These are phyloP conservation scores for Aristolochia fimbriata DNA, from an alignment of 164 flowering plant species.

Conservation along the genomic window DNA sequence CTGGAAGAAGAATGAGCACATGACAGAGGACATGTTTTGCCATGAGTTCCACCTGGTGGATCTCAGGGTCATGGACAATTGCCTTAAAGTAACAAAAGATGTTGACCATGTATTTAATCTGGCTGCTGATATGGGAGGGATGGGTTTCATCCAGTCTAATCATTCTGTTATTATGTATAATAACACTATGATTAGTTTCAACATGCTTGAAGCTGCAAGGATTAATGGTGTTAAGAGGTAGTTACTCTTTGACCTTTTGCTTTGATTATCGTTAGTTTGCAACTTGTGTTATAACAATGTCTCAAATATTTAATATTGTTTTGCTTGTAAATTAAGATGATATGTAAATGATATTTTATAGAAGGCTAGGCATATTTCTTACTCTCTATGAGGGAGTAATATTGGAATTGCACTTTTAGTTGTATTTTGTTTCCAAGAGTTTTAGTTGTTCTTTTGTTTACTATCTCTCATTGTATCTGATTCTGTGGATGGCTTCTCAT, in stretches of 20 bases:
- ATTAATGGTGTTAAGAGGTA: conserved; percentile 91
- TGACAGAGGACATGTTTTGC: conserved; percentile 97
- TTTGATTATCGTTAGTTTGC: not conserved
- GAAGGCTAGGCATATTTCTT: too few relatives aligned
- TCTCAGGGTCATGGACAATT: conserved; percentile 96
- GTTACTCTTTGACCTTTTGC: conserved; percentile 1
- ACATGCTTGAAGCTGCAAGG: conserved; percentile 92
- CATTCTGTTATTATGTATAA: conserved; percentile 98
- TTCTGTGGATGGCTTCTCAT: too few relatives aligned
- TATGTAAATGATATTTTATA: too few relatives aligned
- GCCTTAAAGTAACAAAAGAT: conserved; percentile 72
- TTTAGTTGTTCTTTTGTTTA: too few relatives aligned
- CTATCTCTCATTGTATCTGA: too few relatives aligned
- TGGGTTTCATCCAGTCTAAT: conserved; percentile 99
- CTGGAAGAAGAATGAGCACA: conserved; percentile 99
- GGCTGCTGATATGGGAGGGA: conserved; percentile 99
- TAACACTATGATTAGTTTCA: conserved; percentile 98
- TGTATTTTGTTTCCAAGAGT: too few relatives aligned
- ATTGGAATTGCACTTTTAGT: too few relatives aligned
- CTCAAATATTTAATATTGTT: not conserved
- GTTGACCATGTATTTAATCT: conserved; percentile 96
- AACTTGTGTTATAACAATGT: not conserved
- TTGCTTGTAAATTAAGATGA: too few relatives aligned
- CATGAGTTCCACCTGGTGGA: conserved; percentile 94
- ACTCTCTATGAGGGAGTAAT: too few relatives aligned